Evolutionary conservation across 2,329 filamentous ascomycete genomes (phyloP), one percentile per base, ranked within the genome.

Genomic region (Cladophialophora exuberans): DNA sequence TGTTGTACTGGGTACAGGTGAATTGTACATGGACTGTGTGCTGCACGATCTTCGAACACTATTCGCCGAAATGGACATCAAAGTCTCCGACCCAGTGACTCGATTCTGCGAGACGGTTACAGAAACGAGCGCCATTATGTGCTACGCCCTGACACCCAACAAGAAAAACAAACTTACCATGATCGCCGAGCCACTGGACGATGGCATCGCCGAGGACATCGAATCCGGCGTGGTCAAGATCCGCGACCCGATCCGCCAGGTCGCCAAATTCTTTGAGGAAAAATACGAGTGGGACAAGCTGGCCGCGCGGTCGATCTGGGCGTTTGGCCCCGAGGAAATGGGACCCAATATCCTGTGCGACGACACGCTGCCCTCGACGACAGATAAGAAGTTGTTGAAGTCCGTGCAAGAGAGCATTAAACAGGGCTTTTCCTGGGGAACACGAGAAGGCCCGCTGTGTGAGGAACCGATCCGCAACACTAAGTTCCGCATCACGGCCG

Each of bases 131-230:
- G 92, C 92, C 17, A 97, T 96, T 56, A 97, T 97, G 75, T 99
- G 94, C 76, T 99, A 97, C 71, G 93, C 94, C 18, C 85, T 96
- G 64, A 97, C 94, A 2, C 94, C 94, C 2, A 99, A 99, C 77
- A 99, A 99, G 77, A 97, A 97, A 79, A 99, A 99, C 78, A 96
- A 96, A 72, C 88, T 99, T 66, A 97, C 94, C 30, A 97, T 99
- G 90, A 89, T 97, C 54, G 94, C 94, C 3, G 94, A 99, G 71
- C 93, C 94, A 28, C 78, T 99, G 11, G 94, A 99, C 64, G 89
- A 95, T 65, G 94, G 94, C 13, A 96, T 99, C 60, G 90, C 93
- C 4, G 86, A 89, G 66, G 94, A 99, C 66, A 97, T 99, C 61
- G 94, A 99, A 75, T 85, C 83, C 43, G 92, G 93, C 22, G 87